Percentiles rank a stretch among this genome's conserved stretches.
These are phyloP conservation scores for Cerioporus squamosus DNA, from an alignment of 1,284 basidiomycete genomes.

Conservation along the genomic window DNA sequence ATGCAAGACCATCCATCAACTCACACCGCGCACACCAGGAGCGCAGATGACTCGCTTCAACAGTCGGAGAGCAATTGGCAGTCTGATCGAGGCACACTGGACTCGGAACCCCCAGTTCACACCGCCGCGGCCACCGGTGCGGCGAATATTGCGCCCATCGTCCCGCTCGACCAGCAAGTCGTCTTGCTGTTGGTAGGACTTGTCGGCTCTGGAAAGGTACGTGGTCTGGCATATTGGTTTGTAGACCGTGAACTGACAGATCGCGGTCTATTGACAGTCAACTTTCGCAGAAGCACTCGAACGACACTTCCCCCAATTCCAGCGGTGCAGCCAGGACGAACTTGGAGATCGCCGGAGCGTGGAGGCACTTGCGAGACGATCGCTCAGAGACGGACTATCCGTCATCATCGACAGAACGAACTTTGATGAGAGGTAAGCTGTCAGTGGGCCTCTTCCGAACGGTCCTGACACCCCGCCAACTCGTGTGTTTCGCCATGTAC, in stretches of 20 bases:
- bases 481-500: neutral
- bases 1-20: too few relatives aligned
- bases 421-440: conserved; percentile 62
- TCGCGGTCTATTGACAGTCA: too few relatives aligned
- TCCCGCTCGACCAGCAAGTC: conserved; percentile 35
- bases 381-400: conserved; percentile 56
- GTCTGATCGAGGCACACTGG: too few relatives aligned
- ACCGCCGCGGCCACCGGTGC: neutral
- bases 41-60: too few relatives aligned
- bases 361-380: conserved; percentile 55
- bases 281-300: conserved; percentile 73
- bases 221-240: neutral
- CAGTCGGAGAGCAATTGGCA: too few relatives aligned
- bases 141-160: neutral
- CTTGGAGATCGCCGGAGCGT: conserved; percentile 58
- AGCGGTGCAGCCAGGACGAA: conserved; percentile 75
- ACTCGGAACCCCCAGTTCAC: too few relatives aligned
- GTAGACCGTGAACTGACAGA: neutral
- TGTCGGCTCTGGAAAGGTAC: conserved; percentile 72
- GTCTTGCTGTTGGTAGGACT: conserved; percentile 73
- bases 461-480: too few relatives aligned
- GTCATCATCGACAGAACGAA: conserved; percentile 80
- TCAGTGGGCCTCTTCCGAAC: too few relatives aligned
- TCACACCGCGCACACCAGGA: too few relatives aligned
- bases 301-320: conserved; percentile 57